Evolutionary conservation across 441 rosid species (phyloP), one percentile per base, ranked within the genome.

Genomic region (Brassica balearica): DNA sequence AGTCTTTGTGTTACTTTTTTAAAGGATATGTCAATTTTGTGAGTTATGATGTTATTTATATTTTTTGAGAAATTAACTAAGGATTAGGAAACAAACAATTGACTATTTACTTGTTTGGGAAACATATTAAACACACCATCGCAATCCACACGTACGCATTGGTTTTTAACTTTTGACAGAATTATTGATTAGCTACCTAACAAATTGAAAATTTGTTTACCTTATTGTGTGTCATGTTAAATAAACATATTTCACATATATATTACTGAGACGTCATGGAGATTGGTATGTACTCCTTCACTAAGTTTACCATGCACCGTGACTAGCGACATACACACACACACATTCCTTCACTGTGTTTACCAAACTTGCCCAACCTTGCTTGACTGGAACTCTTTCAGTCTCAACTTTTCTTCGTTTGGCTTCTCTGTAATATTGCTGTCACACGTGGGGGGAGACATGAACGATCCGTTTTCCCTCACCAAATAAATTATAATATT

Each of bases 61-160:
- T 17, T 1, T 3, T 29, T 43, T 38, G 62, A 65, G 29, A 48
- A 66, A 32, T 0, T 51, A 15, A 61, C 3, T 6, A 14, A 65
- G 4, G 11, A 53, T 73, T 73, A 73, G 53, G 77, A 51, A 72
- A 73, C 38, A 79, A 68, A 38, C 27, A 68, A 69, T 78, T 68
- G 74, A 79, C 74, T 62, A 15, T 73, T 79, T 73, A 73, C 70
- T 66, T 51, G 74, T 73, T 51, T 68, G 27, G 74, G 59, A 68
- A 73, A 46, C 66, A 68, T 23, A 67, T 46, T 77, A 59, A 56
- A 60, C 19, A 59, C 15, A 46, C 51, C 73, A 67, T 78, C 73
- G 3, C 15, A 59, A 78, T 78, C 81, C 82, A 78, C 82, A 78
- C 82, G 74, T 78, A 78, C 74, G 69, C 70, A 73, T 67, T 78